Conservation (phyloP, 2,329 filamentous ascomycete species). For the Colletotrichum costaricense region DNA sequence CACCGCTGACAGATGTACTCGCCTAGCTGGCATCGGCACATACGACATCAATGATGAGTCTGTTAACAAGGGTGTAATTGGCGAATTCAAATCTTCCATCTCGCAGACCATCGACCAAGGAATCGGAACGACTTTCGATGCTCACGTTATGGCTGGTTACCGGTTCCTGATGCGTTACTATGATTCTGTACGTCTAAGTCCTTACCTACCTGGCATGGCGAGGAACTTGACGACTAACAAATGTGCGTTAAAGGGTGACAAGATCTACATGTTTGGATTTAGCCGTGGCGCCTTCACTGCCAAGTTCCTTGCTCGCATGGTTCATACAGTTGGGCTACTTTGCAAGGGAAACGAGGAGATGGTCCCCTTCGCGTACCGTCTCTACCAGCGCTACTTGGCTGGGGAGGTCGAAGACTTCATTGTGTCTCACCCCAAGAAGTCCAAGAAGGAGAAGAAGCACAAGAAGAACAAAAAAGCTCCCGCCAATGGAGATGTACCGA, state of each 20-base stretch:
- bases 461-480: slow-evolving; percentile 37
- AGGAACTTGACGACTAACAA: neutral
- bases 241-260: slow-evolving; percentile 50
- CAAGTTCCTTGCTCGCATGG: slow-evolving; percentile 64
- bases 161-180: slow-evolving; percentile 67
- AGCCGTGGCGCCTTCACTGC: slow-evolving; percentile 64
- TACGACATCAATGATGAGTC: slow-evolving; percentile 57
- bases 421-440: slow-evolving; percentile 35
- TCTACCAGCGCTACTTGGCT: slow-evolving; percentile 55
- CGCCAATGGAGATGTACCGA: neutral
- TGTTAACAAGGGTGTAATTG: slow-evolving; percentile 50
- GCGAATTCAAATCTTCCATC: slow-evolving; percentile 48
- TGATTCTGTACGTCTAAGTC: slow-evolving; percentile 44
- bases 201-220: neutral
- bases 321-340: slow-evolving; percentile 59
- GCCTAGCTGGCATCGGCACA: slow-evolving; percentile 59
- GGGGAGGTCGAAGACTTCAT: slow-evolving; percentile 50
- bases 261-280: slow-evolving; percentile 67
- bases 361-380: slow-evolving; percentile 60
- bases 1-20: neutral
- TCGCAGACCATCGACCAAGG: slow-evolving; percentile 55
- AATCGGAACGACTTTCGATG: slow-evolving; percentile 59
- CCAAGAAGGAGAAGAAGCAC: slow-evolving; percentile 15
- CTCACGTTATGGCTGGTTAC: slow-evolving; percentile 64
- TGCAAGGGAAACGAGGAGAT: slow-evolving; percentile 65